phyloP scores from a whole-genome alignment of 257 asterid genomes.

The Cordia subcordata region DNA sequence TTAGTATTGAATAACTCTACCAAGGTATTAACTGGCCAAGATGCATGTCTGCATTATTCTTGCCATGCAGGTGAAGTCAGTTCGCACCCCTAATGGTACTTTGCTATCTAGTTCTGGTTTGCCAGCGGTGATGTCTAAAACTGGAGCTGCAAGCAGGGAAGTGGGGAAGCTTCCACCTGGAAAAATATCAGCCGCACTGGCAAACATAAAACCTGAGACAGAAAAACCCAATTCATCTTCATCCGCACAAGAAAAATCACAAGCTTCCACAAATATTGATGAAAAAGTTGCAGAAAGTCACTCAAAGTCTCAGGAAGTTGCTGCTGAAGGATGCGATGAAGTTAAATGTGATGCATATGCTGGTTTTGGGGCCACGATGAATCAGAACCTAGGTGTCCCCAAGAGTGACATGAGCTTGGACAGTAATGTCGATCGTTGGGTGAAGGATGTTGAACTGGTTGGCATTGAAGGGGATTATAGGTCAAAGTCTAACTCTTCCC shows the following conservation, averaged over 20 bases:
- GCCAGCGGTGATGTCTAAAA: conserved; percentile 33
- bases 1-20: neutral
- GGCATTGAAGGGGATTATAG: neutral
- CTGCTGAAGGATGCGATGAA: too few species aligned
- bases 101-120: conserved; percentile 31
- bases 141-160: conserved; percentile 45
- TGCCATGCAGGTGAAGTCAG: conserved; percentile 56
- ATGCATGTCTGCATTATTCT: neutral
- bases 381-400: too few species aligned
- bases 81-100: conserved; percentile 59
- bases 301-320: too few species aligned
- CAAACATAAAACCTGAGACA: conserved; percentile 23
- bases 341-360: too few species aligned
- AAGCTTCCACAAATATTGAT: conserved; percentile 16
- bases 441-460: neutral
- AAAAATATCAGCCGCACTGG: conserved; percentile 19
- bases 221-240: conserved; percentile 27
- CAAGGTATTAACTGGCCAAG: neutral
- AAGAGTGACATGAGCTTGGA: too few species aligned
- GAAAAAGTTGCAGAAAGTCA: neutral
- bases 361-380: too few species aligned
- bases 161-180: conserved; percentile 36
- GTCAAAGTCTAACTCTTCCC: too few species aligned
- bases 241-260: conserved; percentile 24
- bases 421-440: neutral